Percentiles rank a stretch among this genome's conserved stretches.
phyloP scores from a whole-genome alignment of 495 filamentous ascomycete species.

The Penicillium parvum region DNA sequence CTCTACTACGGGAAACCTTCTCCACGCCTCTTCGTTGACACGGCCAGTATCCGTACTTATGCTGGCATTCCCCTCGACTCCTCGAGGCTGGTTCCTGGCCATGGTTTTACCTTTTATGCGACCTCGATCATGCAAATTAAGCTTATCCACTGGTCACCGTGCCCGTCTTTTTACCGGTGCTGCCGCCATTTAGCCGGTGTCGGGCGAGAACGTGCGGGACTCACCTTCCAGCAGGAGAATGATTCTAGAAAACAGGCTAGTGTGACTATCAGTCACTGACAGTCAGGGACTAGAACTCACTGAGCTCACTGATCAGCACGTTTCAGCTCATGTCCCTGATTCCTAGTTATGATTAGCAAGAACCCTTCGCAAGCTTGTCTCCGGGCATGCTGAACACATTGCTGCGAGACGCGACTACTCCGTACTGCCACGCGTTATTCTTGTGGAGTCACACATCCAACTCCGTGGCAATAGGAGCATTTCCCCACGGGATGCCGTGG shows the following conservation, averaged over 20 bases:
- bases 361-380: not conserved
- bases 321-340: not conserved
- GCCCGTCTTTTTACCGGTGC: not conserved
- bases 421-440: constrained; percentile 4
- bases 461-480: too few species aligned
- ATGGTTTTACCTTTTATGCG: not conserved
- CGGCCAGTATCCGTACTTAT: not conserved
- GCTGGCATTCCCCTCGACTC: not conserved
- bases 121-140: not conserved
- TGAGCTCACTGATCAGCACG: not conserved
- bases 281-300: too few species aligned
- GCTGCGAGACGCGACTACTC: too few species aligned
- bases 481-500: too few species aligned
- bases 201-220: constrained; percentile 3
- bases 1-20: too few species aligned
- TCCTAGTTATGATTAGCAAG: not conserved
- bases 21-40: too few species aligned
- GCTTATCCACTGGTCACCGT: constrained; percentile 2
- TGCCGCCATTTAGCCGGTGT: constrained; percentile 2
- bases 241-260: not conserved
- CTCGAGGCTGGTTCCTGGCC: not conserved
- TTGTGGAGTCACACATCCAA: too few species aligned
- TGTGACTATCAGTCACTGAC: not conserved
- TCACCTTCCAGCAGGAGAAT: not conserved
- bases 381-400: too few species aligned